Conservation (phyloP, 805 yeast genomes). For the Candida caryicola region DNA sequence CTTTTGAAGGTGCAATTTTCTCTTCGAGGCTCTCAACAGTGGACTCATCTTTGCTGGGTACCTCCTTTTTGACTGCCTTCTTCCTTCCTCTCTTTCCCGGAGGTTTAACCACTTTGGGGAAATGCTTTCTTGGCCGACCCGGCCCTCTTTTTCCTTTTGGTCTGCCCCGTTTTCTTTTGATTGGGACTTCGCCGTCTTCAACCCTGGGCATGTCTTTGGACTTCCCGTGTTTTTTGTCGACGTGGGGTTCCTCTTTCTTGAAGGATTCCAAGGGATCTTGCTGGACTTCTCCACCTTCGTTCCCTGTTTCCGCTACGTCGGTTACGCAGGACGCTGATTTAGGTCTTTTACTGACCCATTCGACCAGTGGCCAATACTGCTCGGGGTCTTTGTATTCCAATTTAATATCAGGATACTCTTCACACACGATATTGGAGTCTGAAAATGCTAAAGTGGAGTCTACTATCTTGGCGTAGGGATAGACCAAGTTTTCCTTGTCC, state of each 20-base stretch:
- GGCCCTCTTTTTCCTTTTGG: slow-evolving; percentile 1
- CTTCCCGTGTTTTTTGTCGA: background rate
- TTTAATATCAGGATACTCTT: no score
- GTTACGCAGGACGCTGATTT: no score
- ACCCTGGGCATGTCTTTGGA: no score
- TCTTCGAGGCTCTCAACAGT: background rate
- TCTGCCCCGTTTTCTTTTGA: background rate
- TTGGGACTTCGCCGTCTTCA: background rate
- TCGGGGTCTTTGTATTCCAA: background rate
- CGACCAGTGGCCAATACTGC: background rate
- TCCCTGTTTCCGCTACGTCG: no score
- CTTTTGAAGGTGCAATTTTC: background rate
- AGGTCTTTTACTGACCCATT: background rate
- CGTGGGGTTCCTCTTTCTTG: background rate
- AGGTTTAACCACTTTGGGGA: background rate
- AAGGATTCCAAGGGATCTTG: background rate
- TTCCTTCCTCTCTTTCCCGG: background rate
- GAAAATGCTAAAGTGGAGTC: no score
- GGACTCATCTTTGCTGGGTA: background rate
- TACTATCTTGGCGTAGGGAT: background rate
- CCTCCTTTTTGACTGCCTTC: background rate
- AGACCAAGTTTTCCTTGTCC: background rate
- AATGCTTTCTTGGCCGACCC: slow-evolving; percentile 3
- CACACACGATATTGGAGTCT: no score
- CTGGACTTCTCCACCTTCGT: no score